Base-by-base conservation (phyloP, 2,329 filamentous ascomycete genomes). In the Sclerotinia glacialis region DNA sequence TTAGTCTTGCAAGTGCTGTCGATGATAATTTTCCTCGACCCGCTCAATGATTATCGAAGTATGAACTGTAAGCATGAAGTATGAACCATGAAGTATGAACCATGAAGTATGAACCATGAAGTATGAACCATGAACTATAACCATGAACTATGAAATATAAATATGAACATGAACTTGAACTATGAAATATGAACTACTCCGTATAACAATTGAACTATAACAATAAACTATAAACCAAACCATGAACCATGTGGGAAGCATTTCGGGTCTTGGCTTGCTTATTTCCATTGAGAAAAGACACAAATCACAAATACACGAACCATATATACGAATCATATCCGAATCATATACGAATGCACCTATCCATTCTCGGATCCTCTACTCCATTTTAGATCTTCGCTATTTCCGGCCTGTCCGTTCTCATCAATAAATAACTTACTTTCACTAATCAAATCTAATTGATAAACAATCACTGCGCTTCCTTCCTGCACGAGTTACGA, bases 21-120 rank as follows among this genome's bases (percentile, higher is more conserved):
- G 52, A 55, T 55, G 52, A 28, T 58, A 58, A 58, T 58, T 16
- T 58, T 58, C 55, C 55, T 16, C 9, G 55, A 58, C 23, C 55
- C 55, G 31, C 55, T 31, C 54, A 26, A n/a, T n/a, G n/a, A n/a
- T n/a, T n/a, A n/a, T n/a, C n/a, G n/a, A n/a, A n/a, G n/a, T n/a
- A n/a, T n/a, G n/a, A n/a, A n/a, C n/a, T n/a, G n/a, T n/a, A n/a
- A n/a, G n/a, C n/a, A n/a, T n/a, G n/a, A n/a, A n/a, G n/a, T 31
- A 23, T 34, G 18, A 23, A 16, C 6, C 42, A 58, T 44, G 40
- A 2, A n/a, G n/a, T n/a, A n/a, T n/a, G n/a, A n/a, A n/a, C n/a
- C n/a, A n/a, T n/a, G n/a, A n/a, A n/a, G n/a, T n/a, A n/a, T n/a
- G n/a, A n/a, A n/a, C n/a, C n/a, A n/a, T n/a, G n/a, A n/a, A n/a